Evolutionary conservation across 2,329 filamentous ascomycete species (phyloP), one percentile per base, ranked within the genome.

Genomic region (Thielaviopsis cerberus): DNA sequence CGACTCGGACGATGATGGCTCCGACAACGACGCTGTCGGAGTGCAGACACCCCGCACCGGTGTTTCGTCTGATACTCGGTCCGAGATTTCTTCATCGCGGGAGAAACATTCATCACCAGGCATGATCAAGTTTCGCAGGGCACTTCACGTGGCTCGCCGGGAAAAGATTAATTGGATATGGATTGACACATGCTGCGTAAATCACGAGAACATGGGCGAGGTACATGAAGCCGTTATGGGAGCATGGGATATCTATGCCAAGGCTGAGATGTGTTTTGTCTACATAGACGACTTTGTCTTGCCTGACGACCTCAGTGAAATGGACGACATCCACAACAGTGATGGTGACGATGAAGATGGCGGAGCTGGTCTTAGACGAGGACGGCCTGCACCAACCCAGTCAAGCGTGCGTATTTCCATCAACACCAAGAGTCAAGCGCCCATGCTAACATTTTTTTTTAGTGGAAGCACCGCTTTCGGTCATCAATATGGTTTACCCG

Each of bases 101-200:
- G 52, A 51, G 15, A 26, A n/a, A 17, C 30, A 24, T 22, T 54
- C 59, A 13, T 61, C 59, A 2, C 53, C 53, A n/a, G 54, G 50
- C n/a, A 45, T 61, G 2, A 45, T 41, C 50, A 61, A 61, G 24
- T 27, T 61, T 17, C 57, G 59, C 7, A 37, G 59, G 5, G 54
- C 57, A 23, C 41, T 59, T 3, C 56, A 54, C n/a, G 53, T 57
- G 10, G 57, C 59, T 17, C 51, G 41, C 20, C 37, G 51, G 13
- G 63, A 65, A 8, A 63, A 63, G 1, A 63, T 65, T 37, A 20
- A 57, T 1, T 67, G 64, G 61, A 61, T 64, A 1, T 68, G 66
- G 66, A 58, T 65, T 22, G 66, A 67, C 22, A 66, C 65, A 1
- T 66, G 65, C 54, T 68, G 66, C 50, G 66, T 68, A 52, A 65